A percentile compares a stretch with the other conserved stretches of the same genome.
Conservation (phyloP, 2,329 filamentous ascomycete genomes). For the Cyphellophora europaea region DNA sequence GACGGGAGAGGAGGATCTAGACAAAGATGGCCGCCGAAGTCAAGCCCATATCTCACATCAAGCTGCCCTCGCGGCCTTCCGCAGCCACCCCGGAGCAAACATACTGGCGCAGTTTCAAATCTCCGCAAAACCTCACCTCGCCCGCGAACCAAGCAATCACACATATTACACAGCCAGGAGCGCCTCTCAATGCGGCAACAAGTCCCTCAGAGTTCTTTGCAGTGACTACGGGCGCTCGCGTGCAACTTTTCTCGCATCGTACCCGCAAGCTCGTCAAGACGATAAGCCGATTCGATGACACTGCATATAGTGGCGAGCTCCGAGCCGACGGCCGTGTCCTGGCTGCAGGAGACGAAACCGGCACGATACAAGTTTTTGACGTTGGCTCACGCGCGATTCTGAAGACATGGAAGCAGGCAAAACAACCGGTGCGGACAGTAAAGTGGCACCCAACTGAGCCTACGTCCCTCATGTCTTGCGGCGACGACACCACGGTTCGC, state of each 20-base stretch:
- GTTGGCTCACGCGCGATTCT: conserved; percentile 80
- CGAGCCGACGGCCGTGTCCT: conserved; percentile 80
- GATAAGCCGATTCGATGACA: conserved; percentile 86
- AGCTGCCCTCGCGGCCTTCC: conserved; percentile 72
- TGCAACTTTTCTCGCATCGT: conserved; percentile 88
- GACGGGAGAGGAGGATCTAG: too few relatives aligned
- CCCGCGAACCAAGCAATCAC: conserved; percentile 85
- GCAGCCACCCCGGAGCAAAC: conserved; percentile 83
- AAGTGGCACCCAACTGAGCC: conserved; percentile 85
- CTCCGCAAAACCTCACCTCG: conserved; percentile 80
- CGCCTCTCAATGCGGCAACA: conserved; percentile 44
- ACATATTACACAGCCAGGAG: conserved; percentile 67
- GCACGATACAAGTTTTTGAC: conserved; percentile 92
- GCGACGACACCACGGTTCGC: conserved; percentile 85
- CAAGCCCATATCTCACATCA: conserved; percentile 67
- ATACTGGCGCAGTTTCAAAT: conserved; percentile 95
- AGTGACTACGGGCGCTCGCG: conserved; percentile 84
- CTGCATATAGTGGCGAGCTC: conserved; percentile 81
- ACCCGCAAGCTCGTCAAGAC: conserved; percentile 89
- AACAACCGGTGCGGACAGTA: conserved; percentile 86
- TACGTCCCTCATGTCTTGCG: conserved; percentile 78
- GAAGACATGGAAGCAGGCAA: conserved; percentile 90
- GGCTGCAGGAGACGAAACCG: conserved; percentile 83
- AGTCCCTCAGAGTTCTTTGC: conserved; percentile 61
- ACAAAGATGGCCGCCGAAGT: conserved; percentile 73